These are phyloP conservation scores for Crithidia fasciculata DNA, from an alignment of 208 protist species.

Conservation along the genomic window DNA sequence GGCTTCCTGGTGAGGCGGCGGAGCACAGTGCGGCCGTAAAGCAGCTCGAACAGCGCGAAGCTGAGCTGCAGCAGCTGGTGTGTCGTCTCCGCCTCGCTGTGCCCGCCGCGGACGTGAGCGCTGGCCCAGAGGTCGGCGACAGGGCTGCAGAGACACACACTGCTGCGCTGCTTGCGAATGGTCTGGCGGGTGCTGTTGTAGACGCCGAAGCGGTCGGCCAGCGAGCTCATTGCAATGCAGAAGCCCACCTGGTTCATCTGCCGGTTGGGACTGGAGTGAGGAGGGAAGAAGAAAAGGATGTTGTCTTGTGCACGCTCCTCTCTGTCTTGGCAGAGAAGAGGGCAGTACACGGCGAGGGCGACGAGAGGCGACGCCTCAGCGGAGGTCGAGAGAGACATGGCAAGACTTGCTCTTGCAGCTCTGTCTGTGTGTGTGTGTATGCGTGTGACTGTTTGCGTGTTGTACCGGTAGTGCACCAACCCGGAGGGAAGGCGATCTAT, in stretches of 20 bases:
- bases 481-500: too few relatives aligned
- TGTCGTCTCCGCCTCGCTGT: slow-evolving; percentile 23
- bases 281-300: slow-evolving; percentile 71
- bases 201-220: slow-evolving; percentile 45
- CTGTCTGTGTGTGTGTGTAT: too few relatives aligned
- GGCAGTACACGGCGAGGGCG: slow-evolving; percentile 63
- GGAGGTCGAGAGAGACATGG: slow-evolving; percentile 13
- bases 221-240: slow-evolving; percentile 56
- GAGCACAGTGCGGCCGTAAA: slow-evolving; percentile 19
- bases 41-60: slow-evolving; percentile 29
- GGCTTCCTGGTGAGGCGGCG: slow-evolving; percentile 1
- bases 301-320: slow-evolving; percentile 71
- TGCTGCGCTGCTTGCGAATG: slow-evolving; percentile 30
- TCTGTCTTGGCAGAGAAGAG: slow-evolving; percentile 43
- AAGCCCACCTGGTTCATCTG: slow-evolving; percentile 81
- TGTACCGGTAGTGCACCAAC: neutral
- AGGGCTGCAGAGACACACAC: slow-evolving; percentile 23
- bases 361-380: slow-evolving; percentile 14
- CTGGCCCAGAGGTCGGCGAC: slow-evolving; percentile 18
- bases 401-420: neutral
- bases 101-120: slow-evolving; percentile 30
- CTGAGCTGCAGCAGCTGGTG: slow-evolving; percentile 33
- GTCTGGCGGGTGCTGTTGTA: slow-evolving; percentile 6
- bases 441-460: neutral
- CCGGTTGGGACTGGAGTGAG: slow-evolving; percentile 28